These are phyloP conservation scores for Heliocybe sulcata DNA, from an alignment of 1,284 basidiomycete species.

Conservation along the genomic window DNA sequence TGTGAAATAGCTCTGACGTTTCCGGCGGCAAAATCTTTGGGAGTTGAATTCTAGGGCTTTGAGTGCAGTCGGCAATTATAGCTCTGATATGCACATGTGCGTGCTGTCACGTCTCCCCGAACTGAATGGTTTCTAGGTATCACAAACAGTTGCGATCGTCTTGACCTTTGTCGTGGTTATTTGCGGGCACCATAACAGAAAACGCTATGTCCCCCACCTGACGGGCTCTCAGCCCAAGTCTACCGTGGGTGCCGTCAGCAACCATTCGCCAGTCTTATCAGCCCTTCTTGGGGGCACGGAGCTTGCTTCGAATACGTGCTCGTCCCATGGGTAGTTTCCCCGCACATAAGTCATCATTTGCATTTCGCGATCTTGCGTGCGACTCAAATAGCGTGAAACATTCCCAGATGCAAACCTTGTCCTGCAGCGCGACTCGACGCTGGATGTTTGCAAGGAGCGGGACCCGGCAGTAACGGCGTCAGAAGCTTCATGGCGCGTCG, in stretches of 20 bases:
- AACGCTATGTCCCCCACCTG: too few species aligned
- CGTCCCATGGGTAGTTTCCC: neutral
- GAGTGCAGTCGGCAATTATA: neutral
- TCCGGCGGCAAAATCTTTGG: neutral
- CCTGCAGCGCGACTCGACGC: neutral
- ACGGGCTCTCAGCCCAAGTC: neutral
- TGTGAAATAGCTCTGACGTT: neutral
- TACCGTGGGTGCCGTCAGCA: neutral
- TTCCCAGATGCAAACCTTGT: neutral
- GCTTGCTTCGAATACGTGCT: neutral
- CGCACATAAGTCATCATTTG: neutral
- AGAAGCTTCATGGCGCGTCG: too few species aligned
- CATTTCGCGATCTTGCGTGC: neutral
- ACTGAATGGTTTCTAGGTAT: too few species aligned
- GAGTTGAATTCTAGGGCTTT: too few species aligned
- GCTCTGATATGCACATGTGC: too few species aligned
- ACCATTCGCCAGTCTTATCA: neutral
- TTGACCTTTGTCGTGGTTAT: too few species aligned
- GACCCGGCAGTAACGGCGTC: too few species aligned
- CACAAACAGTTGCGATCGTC: too few species aligned
- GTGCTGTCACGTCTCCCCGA: too few species aligned
- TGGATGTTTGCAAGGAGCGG: too few species aligned
- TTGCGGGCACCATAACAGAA: too few species aligned
- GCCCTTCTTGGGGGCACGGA: neutral
- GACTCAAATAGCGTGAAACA: neutral